Evolutionary conservation across 495 filamentous ascomycete species (phyloP).

Genomic region (Acidomyces sp.): DNA sequence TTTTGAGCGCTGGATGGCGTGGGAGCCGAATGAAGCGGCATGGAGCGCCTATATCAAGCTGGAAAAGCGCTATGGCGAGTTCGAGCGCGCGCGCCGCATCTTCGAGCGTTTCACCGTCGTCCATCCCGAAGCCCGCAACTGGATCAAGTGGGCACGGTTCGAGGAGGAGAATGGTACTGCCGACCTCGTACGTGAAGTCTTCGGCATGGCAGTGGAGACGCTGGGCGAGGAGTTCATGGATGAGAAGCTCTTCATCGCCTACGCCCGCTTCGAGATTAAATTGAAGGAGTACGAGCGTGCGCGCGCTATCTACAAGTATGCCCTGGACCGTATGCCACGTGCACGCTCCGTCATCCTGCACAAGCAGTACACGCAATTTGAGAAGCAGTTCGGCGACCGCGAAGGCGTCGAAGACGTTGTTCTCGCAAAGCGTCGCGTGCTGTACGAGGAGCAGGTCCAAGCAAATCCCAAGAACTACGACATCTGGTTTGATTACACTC

Average conservation of each 20-base stretch:
- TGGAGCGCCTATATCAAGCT: constrained; percentile 95
- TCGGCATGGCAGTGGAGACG: constrained; percentile 75
- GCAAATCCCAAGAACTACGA: constrained; percentile 90
- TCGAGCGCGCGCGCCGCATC: constrained; percentile 67
- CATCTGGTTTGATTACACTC: constrained; percentile 88
- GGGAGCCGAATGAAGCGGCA: constrained; percentile 91
- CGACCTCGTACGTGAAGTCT: constrained; percentile 85
- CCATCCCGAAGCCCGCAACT: constrained; percentile 88
- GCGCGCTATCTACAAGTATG: constrained; percentile 94
- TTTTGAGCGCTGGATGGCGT: constrained; percentile 96
- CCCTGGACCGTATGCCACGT: constrained; percentile 78
- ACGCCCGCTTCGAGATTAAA: constrained; percentile 83
- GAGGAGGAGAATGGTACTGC: constrained; percentile 89
- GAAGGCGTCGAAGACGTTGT: constrained; percentile 95
- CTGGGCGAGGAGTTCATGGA: constrained; percentile 95
- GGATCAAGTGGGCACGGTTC: constrained; percentile 97
- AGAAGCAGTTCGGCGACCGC: constrained; percentile 91
- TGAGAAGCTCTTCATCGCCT: constrained; percentile 85
- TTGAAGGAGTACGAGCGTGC: constrained; percentile 90
- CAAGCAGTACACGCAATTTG: constrained; percentile 89
- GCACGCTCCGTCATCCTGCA: constrained; percentile 76
- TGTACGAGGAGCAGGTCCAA: constrained; percentile 86
- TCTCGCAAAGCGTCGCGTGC: constrained; percentile 80
- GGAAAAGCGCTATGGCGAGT: constrained; percentile 89
- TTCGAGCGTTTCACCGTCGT: constrained; percentile 87